Base-by-base conservation (phyloP, 768 basidiomycete genomes). In the Tulasnella sp. region DNA sequence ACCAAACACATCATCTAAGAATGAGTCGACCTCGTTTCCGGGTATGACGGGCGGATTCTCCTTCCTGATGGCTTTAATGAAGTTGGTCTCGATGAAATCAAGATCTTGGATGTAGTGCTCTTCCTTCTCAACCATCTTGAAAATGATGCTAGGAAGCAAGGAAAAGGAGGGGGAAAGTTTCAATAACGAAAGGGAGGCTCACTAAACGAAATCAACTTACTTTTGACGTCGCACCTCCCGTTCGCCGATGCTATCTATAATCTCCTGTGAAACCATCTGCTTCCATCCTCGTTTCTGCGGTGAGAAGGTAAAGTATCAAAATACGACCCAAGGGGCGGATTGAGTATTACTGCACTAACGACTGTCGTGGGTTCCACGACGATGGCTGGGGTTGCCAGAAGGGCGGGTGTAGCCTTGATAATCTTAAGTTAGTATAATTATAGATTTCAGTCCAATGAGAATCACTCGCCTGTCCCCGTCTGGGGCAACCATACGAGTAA, bases 51-150 rank as follows among this genome's bases (percentile, higher is more conserved):
- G 73, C 3, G 75, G 74, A 3, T 71, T 55, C 15, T 71, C 65
- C 3, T 64, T 32, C 5, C 69, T 64, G 2, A 77, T 68, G 5
- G 70, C 71, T 30, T 70, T 69, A 59, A 75, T 72, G 67, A 74
- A 77, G 1, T 72, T 48, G 9, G 58, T 61, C 24, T 66, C 65
- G 23, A 66, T 60, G 1, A 83, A 77, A 61, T 90, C 85, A 7
- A 99, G 77, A 67, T 99, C 95, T 58, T 84, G 82, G 44, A 91
- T 73, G 68, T 94, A 96, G 67, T 91, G 86, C 64, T 90, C 84
- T 69, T 98, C 95, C 65, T 89, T 85, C 64, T 78, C 78, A 64
- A 98, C 88, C 38, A 94, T 79, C 67, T 90, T 91, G 68, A 87
- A 84, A 58, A 99, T 94, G 66, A 84, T 78, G 44, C 80, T 80